Base-by-base conservation (phyloP, 768 basidiomycete species). In the Lentinus tigrinus region DNA sequence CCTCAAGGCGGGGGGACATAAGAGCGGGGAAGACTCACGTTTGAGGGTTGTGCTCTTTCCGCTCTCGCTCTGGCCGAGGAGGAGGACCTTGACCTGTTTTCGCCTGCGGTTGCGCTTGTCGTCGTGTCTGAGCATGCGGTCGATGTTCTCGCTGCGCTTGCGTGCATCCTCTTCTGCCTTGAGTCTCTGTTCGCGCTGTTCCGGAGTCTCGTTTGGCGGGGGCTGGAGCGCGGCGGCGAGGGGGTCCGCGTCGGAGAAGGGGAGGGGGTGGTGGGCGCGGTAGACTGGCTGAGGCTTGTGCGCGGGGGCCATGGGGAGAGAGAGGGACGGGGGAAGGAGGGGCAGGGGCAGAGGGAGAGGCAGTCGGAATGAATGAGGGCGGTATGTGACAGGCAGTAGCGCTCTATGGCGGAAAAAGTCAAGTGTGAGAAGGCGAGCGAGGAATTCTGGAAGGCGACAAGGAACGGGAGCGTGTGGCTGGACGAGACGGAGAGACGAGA, bases 1-100 rank as follows among this genome's bases (percentile, higher is more conserved):
- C 50, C 54, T 39, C 23, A 26, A 14, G 31, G 34, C 31, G 14
- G 40, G 23, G 46, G 46, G 13, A 17, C n/a, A 49, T 36, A 54
- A 43, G 14, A 47, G 16, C n/a, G 46, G 36, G 57, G 37, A 26
- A 47, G 39, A 85, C 90, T 83, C 78, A 92, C 91, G 91, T 77
- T 92, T 92, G 65, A 93, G 78, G 8, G 90, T 91, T 9, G 91
- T 93, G 69, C 88, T 91, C 78, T 93, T 93, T 39, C 91, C 91
- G 66, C 89, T 91, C 79, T 93, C 91, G 60, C 91, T 92, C 80
- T 93, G 91, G 51, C 91, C 91, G 40, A 93, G 83, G 60, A 93
- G 78, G 54, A 93, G 77, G 52, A 93, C 83, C 68, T 87, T 87
- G 72, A 93, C 83, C 67, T 85, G 84, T 62, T 83, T 78, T 62